Evolutionary conservation across 1,139 yeast species (phyloP).

Genomic region (Candida frijolesensis): DNA sequence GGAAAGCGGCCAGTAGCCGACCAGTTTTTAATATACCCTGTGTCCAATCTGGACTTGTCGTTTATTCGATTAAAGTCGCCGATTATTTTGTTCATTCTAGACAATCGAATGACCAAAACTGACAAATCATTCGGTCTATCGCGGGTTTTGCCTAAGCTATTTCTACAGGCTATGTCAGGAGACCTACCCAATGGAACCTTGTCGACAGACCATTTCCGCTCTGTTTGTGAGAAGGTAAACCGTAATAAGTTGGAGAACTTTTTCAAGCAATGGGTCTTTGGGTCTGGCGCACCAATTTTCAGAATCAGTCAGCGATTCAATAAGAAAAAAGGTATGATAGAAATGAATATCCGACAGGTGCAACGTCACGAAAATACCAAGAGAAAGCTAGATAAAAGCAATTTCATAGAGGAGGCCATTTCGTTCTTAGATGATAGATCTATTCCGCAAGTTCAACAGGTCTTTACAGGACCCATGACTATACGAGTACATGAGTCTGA

Average conservation of each 20-base stretch:
- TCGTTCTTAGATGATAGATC: conserved; percentile 45
- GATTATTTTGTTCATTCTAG: conserved; percentile 78
- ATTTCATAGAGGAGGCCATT: conserved; percentile 51
- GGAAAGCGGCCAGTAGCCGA: conserved; percentile 81
- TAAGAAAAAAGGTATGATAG: conserved; percentile 90
- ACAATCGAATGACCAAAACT: conserved; percentile 92
- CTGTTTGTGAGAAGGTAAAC: conserved; percentile 91
- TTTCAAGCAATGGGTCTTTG: conserved; percentile 92
- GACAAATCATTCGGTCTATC: conserved; percentile 92
- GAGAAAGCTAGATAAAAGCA: conserved; percentile 34
- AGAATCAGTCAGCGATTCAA: conserved; percentile 89
- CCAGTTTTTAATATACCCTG: conserved; percentile 68
- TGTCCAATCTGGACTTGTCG: conserved; percentile 58
- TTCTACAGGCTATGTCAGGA: conserved; percentile 94
- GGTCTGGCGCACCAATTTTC: conserved; percentile 87
- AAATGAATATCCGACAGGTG: conserved; percentile 90
- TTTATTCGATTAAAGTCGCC: conserved; percentile 84
- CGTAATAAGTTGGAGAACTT: conserved; percentile 81
- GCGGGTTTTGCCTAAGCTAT: conserved; percentile 87
- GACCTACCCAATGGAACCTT: conserved; percentile 80
- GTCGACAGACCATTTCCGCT: conserved; percentile 83
- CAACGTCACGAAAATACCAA: conserved; percentile 62
- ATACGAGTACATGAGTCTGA: conserved; percentile 97
- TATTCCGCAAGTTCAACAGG: conserved; percentile 41
- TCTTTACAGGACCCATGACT: conserved; percentile 93